phyloP scores from a whole-genome alignment of 495 filamentous ascomycete genomes.

The Xylaria scruposa region DNA sequence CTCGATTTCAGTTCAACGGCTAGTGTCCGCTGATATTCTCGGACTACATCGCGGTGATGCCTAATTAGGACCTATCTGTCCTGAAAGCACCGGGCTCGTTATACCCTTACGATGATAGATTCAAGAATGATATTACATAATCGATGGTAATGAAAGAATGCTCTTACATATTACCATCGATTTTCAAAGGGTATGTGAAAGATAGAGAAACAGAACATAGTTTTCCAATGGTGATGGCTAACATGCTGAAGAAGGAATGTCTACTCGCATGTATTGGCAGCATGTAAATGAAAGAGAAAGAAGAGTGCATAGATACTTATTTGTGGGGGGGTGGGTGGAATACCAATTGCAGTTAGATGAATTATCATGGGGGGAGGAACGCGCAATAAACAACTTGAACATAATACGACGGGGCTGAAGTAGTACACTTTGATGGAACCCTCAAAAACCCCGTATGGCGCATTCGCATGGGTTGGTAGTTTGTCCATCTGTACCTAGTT shows the following conservation, averaged over 20 bases:
- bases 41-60: neutral
- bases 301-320: conserved; percentile 17
- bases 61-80: too few species aligned
- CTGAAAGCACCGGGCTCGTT: neutral
- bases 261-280: neutral
- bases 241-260: neutral
- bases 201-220: neutral
- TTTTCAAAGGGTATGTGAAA: neutral
- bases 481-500: neutral
- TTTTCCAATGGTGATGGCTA: neutral
- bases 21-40: conserved; percentile 34
- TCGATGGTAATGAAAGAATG: too few species aligned
- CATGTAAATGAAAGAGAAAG: neutral
- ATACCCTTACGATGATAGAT: neutral
- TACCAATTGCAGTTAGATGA: conserved; percentile 7
- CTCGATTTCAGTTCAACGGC: conserved; percentile 82
- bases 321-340: neutral
- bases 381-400: conserved; percentile 14
- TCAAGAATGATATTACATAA: conserved; percentile 5
- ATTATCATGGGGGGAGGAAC: neutral
- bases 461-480: too few species aligned
- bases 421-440: neutral
- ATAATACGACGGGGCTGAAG: neutral
- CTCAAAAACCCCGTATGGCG: neutral
- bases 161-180: neutral